Evolutionary conservation across 164 flowering plant genomes (phyloP).

Genomic region (Piper betle): DNA sequence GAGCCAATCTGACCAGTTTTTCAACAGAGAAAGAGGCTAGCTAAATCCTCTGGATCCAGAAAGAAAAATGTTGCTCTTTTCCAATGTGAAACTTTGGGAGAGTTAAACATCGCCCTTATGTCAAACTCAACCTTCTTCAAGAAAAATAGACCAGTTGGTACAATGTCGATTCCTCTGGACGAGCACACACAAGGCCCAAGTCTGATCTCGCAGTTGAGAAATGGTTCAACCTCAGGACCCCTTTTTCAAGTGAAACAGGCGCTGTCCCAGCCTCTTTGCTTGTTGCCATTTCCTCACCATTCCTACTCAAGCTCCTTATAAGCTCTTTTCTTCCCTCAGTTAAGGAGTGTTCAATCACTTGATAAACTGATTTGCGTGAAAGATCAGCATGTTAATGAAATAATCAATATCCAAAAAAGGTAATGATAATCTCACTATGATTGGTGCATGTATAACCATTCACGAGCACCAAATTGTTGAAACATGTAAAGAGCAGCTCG

Average conservation of each 20-base stretch:
- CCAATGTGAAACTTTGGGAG: constrained; percentile 71
- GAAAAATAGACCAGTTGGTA: constrained; percentile 35
- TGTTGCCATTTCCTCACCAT: constrained; percentile 58
- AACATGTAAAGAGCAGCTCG: background rate
- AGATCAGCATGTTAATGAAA: constrained; percentile 42
- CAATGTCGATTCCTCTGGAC: constrained; percentile 39
- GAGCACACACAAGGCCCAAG: constrained; percentile 28
- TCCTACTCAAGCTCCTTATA: constrained; percentile 40
- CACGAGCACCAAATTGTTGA: background rate
- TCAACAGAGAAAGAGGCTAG: constrained; percentile 38
- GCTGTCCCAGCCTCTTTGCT: constrained; percentile 46
- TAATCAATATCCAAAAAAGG: constrained; percentile 81
- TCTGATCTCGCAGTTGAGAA: constrained; percentile 49
- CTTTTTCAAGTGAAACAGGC: constrained; percentile 20
- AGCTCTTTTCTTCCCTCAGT: constrained; percentile 37
- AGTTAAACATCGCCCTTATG: constrained; percentile 51
- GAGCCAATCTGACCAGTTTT: constrained; percentile 58
- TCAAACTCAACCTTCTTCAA: constrained; percentile 26
- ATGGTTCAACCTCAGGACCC: constrained; percentile 62
- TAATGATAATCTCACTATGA: constrained; percentile 10
- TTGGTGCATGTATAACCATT: background rate
- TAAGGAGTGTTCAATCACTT: constrained; percentile 28
- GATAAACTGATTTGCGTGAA: constrained; percentile 39
- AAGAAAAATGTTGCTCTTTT: constrained; percentile 62
- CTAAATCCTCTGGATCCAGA: constrained; percentile 45